These are phyloP conservation scores for Podospora appendiculata DNA, from an alignment of 495 filamentous ascomycete species.

Conservation along the genomic window DNA sequence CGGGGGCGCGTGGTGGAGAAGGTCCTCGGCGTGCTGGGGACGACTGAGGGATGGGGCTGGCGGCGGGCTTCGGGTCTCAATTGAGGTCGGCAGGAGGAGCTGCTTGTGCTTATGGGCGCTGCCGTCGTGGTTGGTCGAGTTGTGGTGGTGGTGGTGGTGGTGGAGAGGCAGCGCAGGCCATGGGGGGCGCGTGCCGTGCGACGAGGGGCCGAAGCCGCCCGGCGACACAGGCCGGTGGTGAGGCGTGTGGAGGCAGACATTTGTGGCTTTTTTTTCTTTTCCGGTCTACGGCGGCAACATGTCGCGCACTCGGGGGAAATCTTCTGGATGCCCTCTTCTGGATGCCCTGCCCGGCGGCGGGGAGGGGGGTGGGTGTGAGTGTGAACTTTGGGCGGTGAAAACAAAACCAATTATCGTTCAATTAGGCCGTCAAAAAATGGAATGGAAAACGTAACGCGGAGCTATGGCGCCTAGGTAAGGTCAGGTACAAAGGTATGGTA, in stretches of 20 bases:
- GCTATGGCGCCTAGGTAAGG: no score
- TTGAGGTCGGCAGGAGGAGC: not conserved
- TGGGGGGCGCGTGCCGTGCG: constrained; percentile 1
- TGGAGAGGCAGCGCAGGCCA: constrained; percentile 14
- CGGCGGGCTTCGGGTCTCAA: not conserved
- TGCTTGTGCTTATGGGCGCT: no score
- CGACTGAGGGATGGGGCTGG: constrained; percentile 1
- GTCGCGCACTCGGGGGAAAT: no score
- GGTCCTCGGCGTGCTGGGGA: not conserved
- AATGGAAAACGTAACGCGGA: no score
- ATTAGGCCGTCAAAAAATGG: not conserved
- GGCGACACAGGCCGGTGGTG: constrained; percentile 20
- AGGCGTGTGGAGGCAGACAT: constrained; percentile 23
- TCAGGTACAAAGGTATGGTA: no score
- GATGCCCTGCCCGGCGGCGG: no score
- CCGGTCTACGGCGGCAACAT: no score
- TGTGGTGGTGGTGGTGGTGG: not conserved
- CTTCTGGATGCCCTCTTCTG: no score
- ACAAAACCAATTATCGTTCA: no score
- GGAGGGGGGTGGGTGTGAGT: no score
- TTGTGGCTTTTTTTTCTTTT: not conserved
- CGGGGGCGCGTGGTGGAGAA: constrained; percentile 38
- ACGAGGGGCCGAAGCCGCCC: constrained; percentile 7
- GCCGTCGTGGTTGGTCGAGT: no score
- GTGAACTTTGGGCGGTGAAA: not conserved